Evolutionary conservation across 2,329 filamentous ascomycete species (phyloP), one percentile per base, ranked within the genome.

Genomic region (Cercospora sojina): DNA sequence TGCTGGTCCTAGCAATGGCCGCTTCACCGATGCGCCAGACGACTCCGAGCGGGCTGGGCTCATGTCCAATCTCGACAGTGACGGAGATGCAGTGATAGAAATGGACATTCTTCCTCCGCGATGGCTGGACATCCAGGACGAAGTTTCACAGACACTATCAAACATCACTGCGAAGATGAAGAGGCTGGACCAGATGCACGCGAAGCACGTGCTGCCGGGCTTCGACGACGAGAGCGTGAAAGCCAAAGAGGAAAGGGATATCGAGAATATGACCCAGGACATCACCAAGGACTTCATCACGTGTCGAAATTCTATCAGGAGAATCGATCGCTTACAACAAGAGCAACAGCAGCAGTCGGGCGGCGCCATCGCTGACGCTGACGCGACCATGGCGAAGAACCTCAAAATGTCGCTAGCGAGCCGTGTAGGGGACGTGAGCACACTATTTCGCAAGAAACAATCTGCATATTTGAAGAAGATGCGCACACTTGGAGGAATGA

Each of bases 181-280:
- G 73, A 89, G 88, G 74, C 86, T 99, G 32, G 95, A 98, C 76
- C 92, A 93, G 76, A 83, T 99, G 68, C 95, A 99, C 79, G 93
- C 97, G 80, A 98, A 98, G 78, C 95, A 99, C 80, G 91, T 99
- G 51, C 85, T 99, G 13, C 95, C 95, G 0, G 93, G 94, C 29
- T 99, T 99, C 80, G 93, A 98, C 76, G 95, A 99, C 74, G 94
- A 98, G 73, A 91, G 93, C 63, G 87, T 92, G 49, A 95, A 97
- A 81, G 89, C 85, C 77, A 86, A 87, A 67, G 95, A 99, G 78
- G 95, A 98, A 81, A 83, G 87, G 59, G 90, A 96, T 77, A 99
- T 99, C 74, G 95, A 99, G 81, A 84, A 85, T 69, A 83, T 98
- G 74, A 99, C 95, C 0, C 92, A 96, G 79, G 87, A 91, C 68